phyloP scores from a whole-genome alignment of 2,329 filamentous ascomycete genomes.

The Hymenoscyphus scutula region DNA sequence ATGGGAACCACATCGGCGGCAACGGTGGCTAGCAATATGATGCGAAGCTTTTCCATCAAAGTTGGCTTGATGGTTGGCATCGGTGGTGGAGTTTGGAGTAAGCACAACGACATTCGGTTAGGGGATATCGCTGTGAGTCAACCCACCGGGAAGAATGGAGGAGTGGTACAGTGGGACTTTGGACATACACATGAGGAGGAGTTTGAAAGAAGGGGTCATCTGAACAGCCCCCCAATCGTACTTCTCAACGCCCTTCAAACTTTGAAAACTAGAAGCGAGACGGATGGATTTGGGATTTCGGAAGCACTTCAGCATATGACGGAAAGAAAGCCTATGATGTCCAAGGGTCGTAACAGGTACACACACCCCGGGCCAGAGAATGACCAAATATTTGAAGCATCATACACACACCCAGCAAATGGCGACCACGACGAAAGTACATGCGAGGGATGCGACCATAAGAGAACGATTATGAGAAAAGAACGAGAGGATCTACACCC shows the following conservation, averaged over 20 bases:
- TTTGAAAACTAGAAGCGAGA: neutral
- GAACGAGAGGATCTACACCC: neutral
- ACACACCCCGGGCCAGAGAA: neutral
- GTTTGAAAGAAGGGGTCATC: constrained; percentile 13
- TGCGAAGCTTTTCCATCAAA: constrained; percentile 37
- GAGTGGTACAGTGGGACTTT: neutral
- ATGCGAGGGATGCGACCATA: neutral
- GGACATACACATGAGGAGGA: neutral
- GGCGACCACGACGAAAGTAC: neutral
- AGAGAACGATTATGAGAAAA: neutral
- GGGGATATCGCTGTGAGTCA: neutral
- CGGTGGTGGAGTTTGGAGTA: constrained; percentile 30
- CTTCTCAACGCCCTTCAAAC: constrained; percentile 4
- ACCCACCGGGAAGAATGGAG: neutral
- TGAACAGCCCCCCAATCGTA: constrained; percentile 17
- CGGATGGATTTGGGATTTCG: neutral
- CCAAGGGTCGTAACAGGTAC: neutral
- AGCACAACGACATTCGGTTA: no score
- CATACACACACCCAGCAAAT: neutral
- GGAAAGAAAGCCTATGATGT: no score
- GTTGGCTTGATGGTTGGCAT: constrained; percentile 46
- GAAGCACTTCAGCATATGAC: neutral
- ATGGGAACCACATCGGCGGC: constrained; percentile 32
- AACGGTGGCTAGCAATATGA: constrained; percentile 35
- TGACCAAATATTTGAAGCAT: constrained; percentile 2